These are phyloP conservation scores for Ajuga reptans DNA, from an alignment of 305 asterid genomes.

Conservation along the genomic window DNA sequence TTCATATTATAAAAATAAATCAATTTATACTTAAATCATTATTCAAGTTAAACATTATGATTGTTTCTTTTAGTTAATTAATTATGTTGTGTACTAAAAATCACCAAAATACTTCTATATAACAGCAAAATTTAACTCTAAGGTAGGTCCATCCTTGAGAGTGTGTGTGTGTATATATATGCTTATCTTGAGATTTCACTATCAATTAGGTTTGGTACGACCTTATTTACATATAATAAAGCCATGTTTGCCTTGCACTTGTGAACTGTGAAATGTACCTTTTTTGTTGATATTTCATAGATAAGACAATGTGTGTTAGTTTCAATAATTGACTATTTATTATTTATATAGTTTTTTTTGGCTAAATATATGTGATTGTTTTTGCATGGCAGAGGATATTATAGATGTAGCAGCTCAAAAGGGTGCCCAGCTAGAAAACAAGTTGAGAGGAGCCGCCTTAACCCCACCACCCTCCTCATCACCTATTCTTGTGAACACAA, in stretches of 20 bases:
- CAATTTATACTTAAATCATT: too few species aligned
- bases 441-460: slow-evolving; percentile 71
- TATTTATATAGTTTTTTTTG: neutral
- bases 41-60: too few species aligned
- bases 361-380: neutral
- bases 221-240: neutral
- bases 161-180: too few species aligned
- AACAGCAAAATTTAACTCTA: too few species aligned
- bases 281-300: neutral
- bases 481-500: slow-evolving; percentile 68
- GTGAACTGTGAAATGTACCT: slow-evolving; percentile 11
- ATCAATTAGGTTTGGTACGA: neutral
- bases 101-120: too few species aligned
- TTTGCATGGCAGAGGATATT: slow-evolving; percentile 63
- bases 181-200: too few species aligned
- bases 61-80: too few species aligned
- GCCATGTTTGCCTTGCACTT: neutral
- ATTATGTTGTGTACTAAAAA: too few species aligned
- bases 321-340: neutral
- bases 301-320: slow-evolving; percentile 11
- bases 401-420: slow-evolving; percentile 76
- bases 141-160: too few species aligned
- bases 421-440: slow-evolving; percentile 86
- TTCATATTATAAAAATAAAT: too few species aligned
- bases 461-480: slow-evolving; percentile 70